Evolutionary conservation across 768 basidiomycete genomes (phyloP).

Genomic region (Mycena vulgaris): DNA sequence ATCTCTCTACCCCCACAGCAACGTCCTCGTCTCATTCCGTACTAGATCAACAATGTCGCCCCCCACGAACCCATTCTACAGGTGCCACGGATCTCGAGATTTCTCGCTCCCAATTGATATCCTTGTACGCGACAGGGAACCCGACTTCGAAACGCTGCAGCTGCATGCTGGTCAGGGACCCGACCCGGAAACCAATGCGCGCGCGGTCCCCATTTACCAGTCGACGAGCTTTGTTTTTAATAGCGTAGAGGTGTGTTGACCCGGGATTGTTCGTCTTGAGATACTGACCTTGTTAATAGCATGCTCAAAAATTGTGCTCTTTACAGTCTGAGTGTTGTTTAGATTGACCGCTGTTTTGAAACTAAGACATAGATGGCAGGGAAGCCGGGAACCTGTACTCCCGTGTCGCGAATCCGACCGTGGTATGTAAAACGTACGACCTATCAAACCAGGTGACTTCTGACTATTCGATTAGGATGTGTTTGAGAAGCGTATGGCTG

Average conservation of each 20-base stretch:
- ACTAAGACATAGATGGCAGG: constrained; percentile 38
- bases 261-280: neutral
- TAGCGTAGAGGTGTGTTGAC: constrained; percentile 58
- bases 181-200: constrained; percentile 69
- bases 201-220: constrained; percentile 77
- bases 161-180: constrained; percentile 72
- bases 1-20: too few relatives aligned
- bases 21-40: too few relatives aligned
- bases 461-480: constrained; percentile 59
- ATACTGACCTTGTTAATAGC: neutral
- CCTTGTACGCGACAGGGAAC: constrained; percentile 45
- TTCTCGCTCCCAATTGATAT: neutral
- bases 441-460: neutral
- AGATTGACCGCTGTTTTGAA: too few relatives aligned
- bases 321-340: constrained; percentile 5
- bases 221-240: constrained; percentile 72
- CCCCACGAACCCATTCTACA: neutral
- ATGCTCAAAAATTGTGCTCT: constrained; percentile 7
- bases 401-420: constrained; percentile 71
- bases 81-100: neutral
- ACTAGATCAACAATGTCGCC: too few relatives aligned
- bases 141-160: constrained; percentile 75
- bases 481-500: constrained; percentile 76
- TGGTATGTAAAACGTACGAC: constrained; percentile 53
- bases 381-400: constrained; percentile 67